phyloP scores from a whole-genome alignment of 164 flowering plant genomes.

The Echeveria elegans region DNA sequence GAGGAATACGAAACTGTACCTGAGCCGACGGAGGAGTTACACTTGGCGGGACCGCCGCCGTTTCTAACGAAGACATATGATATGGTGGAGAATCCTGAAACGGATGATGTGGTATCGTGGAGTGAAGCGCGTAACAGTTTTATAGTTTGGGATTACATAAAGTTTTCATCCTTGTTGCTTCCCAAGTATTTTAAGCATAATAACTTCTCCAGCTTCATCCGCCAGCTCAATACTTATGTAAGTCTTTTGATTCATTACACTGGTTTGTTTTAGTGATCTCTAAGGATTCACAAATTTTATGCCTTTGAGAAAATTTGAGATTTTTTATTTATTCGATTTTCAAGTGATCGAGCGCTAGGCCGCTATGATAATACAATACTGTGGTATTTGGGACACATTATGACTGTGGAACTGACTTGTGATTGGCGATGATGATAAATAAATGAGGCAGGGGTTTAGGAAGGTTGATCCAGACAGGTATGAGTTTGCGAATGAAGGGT shows the following conservation, averaged over 20 bases:
- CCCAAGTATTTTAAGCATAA: conserved; percentile 67
- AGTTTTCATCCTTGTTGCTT: conserved; percentile 37
- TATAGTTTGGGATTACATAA: conserved; percentile 54
- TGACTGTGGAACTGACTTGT: not conserved
- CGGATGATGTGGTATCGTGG: conserved; percentile 62
- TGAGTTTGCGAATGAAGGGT: conserved; percentile 90
- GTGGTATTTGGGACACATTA: no score
- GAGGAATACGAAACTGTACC: conserved; percentile 11
- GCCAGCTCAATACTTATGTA: conserved; percentile 78
- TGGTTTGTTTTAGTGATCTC: no score
- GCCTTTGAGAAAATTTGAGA: no score
- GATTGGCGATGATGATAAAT: not conserved
- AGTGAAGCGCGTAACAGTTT: conserved; percentile 55
- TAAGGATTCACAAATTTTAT: not conserved
- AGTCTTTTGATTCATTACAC: conserved; percentile 14
- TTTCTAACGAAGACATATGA: conserved; percentile 60
- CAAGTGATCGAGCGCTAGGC: no score
- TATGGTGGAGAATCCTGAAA: conserved; percentile 63
- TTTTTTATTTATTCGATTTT: no score
- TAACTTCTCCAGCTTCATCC: conserved; percentile 72
- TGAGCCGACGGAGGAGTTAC: conserved; percentile 45
- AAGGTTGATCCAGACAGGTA: conserved; percentile 88
- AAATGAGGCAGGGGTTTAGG: conserved; percentile 61
- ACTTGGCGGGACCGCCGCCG: conserved; percentile 62
- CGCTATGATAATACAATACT: no score